These are phyloP conservation scores for Fistulina hepatica DNA, from an alignment of 1,284 basidiomycete species.

Conservation along the genomic window DNA sequence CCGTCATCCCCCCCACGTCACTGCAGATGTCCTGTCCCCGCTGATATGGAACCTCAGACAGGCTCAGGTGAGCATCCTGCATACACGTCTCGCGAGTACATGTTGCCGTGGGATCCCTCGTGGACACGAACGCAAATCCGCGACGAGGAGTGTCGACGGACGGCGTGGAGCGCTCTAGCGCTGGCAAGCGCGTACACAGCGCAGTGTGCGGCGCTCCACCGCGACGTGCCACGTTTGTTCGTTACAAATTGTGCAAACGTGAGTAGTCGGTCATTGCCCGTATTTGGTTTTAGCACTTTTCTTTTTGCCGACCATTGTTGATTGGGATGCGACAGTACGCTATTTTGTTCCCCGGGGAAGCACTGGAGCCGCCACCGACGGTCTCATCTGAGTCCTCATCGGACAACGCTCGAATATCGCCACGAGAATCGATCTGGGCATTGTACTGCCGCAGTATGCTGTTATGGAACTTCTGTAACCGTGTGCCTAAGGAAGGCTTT, in stretches of 20 bases:
- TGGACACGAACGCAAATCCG: slow-evolving; percentile 45
- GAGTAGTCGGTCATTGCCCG: slow-evolving; percentile 21
- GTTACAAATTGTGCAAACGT: slow-evolving; percentile 49
- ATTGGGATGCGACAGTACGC: slow-evolving; percentile 41
- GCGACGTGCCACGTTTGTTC: slow-evolving; percentile 40
- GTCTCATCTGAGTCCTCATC: too few relatives aligned
- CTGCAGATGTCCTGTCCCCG: slow-evolving; percentile 19
- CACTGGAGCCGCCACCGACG: too few relatives aligned
- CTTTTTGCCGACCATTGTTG: slow-evolving; percentile 22
- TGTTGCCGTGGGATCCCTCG: slow-evolving; percentile 47
- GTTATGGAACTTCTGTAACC: slow-evolving; percentile 58
- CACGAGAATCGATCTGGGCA: slow-evolving; percentile 43
- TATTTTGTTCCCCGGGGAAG: slow-evolving; percentile 35
- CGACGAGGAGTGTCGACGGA: slow-evolving; percentile 56
- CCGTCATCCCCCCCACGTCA: slow-evolving; percentile 15
- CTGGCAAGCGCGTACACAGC: slow-evolving; percentile 55
- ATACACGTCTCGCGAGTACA: slow-evolving; percentile 22
- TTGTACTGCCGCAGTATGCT: slow-evolving; percentile 71
- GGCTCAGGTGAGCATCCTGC: slow-evolving; percentile 43
- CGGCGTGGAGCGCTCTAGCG: slow-evolving; percentile 64
- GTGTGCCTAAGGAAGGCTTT: slow-evolving; percentile 32
- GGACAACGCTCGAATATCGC: slow-evolving; percentile 53
- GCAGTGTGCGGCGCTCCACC: slow-evolving; percentile 53
- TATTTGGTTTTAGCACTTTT: slow-evolving; percentile 4
- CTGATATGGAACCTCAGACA: slow-evolving; percentile 19